Percentiles rank a stretch among this genome's conserved stretches.
These are phyloP conservation scores for Mycena citricolor DNA, from an alignment of 1,284 basidiomycete species.

Conservation along the genomic window DNA sequence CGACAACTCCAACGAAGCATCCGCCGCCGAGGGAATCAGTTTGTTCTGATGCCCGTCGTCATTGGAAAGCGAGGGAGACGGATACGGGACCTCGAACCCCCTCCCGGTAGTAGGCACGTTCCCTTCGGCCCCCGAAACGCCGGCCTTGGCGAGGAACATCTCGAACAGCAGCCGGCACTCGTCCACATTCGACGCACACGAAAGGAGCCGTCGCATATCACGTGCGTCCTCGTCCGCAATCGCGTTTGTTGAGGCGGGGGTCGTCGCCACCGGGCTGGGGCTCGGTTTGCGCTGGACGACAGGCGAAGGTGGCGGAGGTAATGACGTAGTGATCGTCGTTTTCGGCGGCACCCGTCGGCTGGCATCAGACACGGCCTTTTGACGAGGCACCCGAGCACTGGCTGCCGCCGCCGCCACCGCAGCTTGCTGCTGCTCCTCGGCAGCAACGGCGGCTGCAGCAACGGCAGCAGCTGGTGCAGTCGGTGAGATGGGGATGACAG, in stretches of 20 bases:
- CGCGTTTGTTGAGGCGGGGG: constrained; percentile 21
- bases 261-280: constrained; percentile 12
- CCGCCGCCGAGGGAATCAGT: constrained; percentile 23
- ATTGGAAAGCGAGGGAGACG: constrained; percentile 38
- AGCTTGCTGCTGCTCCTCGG: too few relatives aligned
- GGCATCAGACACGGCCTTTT: constrained; percentile 4
- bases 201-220: constrained; percentile 70
- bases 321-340: constrained; percentile 2
- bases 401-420: too few relatives aligned
- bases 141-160: constrained; percentile 72
- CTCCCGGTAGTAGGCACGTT: too few relatives aligned
- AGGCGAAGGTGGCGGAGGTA: constrained; percentile 2
- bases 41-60: constrained; percentile 27
- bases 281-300: too few relatives aligned
- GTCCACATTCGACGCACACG: constrained; percentile 69
- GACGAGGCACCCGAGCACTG: too few relatives aligned
- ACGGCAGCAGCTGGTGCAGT: too few relatives aligned
- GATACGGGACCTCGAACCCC: constrained; percentile 34
- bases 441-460: too few relatives aligned
- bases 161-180: constrained; percentile 85
- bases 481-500: too few relatives aligned
- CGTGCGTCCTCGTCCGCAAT: constrained; percentile 43
- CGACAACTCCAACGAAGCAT: constrained; percentile 40
- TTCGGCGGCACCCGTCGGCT: constrained; percentile 9
- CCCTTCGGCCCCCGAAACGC: constrained; percentile 38